A percentile compares a stretch with the other conserved stretches of the same genome.
Evolutionary conservation across 208 protist species (phyloP).

Genomic region (Leishmania gerbilli): DNA sequence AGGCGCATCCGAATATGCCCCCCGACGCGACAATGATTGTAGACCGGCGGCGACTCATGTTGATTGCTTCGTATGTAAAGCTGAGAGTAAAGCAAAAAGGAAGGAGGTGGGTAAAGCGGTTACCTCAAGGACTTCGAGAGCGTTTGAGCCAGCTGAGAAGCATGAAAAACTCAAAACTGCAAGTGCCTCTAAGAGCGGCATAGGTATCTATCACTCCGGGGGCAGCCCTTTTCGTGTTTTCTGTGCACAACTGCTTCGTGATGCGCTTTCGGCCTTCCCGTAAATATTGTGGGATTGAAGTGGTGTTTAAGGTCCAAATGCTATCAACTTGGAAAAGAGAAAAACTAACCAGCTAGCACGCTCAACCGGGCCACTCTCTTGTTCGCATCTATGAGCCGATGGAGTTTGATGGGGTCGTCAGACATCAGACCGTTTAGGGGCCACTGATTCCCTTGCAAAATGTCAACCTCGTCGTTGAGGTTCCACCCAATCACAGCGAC

Average conservation of each 20-base stretch:
- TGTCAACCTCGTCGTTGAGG: slow-evolving; percentile 73
- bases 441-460: slow-evolving; percentile 43
- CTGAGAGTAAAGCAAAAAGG: slow-evolving; percentile 6
- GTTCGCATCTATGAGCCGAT: slow-evolving; percentile 9
- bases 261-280: neutral
- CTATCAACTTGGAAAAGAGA: neutral
- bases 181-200: too few species aligned
- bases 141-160: neutral
- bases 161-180: neutral
- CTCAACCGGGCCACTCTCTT: slow-evolving; percentile 4
- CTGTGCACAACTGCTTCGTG: neutral
- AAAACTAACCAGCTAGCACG: slow-evolving; percentile 4
- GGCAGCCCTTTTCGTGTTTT: neutral
- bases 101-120: neutral
- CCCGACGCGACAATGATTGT: slow-evolving; percentile 35
- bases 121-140: neutral
- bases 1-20: slow-evolving; percentile 35
- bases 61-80: neutral
- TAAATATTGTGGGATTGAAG: neutral
- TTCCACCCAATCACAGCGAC: slow-evolving; percentile 78
- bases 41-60: neutral
- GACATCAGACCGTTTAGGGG: slow-evolving; percentile 82
- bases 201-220: neutral
- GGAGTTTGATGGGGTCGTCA: slow-evolving; percentile 51
- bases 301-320: neutral